Evolutionary conservation across 1,139 yeast genomes (phyloP).

Genomic region (Pichia sp.): DNA sequence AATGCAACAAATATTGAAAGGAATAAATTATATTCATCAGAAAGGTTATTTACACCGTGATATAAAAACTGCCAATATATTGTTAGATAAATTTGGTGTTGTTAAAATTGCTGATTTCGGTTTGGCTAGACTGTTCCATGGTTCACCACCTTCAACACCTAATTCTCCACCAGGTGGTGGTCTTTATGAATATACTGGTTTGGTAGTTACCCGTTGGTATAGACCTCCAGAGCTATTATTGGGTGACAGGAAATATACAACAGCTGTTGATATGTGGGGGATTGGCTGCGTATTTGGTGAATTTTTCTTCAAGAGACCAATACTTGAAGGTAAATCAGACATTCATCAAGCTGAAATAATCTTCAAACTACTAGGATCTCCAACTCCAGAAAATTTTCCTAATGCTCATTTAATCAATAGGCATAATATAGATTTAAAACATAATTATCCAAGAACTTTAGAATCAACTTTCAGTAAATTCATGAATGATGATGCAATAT

Average conservation of each 20-base stretch:
- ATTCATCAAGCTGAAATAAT: slow-evolving; percentile 84
- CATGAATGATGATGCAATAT: slow-evolving; percentile 29
- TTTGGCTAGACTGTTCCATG: slow-evolving; percentile 74
- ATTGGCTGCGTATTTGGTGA: slow-evolving; percentile 96
- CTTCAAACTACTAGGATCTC: slow-evolving; percentile 77
- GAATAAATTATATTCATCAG: slow-evolving; percentile 77
- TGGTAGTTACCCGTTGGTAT: slow-evolving; percentile 96
- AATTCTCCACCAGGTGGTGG: slow-evolving; percentile 62
- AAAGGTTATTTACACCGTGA: slow-evolving; percentile 75
- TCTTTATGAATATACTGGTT: slow-evolving; percentile 68
- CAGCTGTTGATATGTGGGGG: slow-evolving; percentile 97
- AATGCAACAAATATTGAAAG: slow-evolving; percentile 68
- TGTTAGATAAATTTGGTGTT: slow-evolving; percentile 68
- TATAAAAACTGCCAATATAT: slow-evolving; percentile 87
- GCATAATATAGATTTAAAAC: slow-evolving; percentile 29
- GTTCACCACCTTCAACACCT: slow-evolving; percentile 47
- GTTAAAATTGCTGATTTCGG: slow-evolving; percentile 93
- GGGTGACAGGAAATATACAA: slow-evolving; percentile 80
- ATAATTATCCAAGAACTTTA: slow-evolving; percentile 45
- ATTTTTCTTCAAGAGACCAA: slow-evolving; percentile 72
- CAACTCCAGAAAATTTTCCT: slow-evolving; percentile 59
- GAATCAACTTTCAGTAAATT: slow-evolving; percentile 38
- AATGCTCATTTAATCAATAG: slow-evolving; percentile 60
- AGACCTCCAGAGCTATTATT: slow-evolving; percentile 88
- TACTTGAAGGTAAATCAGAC: slow-evolving; percentile 79